phyloP scores from a whole-genome alignment of 257 asterid species.

The Scutellaria barbata region DNA sequence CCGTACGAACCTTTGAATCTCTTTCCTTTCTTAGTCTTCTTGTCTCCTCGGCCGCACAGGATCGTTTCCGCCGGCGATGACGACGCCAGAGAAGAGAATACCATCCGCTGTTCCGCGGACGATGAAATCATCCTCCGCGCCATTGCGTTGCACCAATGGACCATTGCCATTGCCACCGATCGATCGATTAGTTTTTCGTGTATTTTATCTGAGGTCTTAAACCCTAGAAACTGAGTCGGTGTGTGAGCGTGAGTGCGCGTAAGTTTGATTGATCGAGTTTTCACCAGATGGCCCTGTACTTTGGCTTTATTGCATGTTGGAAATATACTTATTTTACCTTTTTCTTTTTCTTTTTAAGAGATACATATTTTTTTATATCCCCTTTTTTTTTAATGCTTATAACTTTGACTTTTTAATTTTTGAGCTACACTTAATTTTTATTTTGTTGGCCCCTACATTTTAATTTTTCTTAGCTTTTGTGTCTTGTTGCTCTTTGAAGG shows the following conservation, averaged over 20 bases:
- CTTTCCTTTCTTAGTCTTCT: conserved; percentile 84
- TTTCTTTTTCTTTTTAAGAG: no score
- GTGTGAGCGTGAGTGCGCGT: no score
- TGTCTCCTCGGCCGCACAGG: conserved; percentile 84
- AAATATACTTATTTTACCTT: no score
- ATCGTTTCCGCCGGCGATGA: conserved; percentile 48
- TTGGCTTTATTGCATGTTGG: neutral
- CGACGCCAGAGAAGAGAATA: conserved; percentile 45
- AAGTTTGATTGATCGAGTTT: neutral
- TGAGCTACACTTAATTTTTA: no score
- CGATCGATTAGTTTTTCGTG: conserved; percentile 20
- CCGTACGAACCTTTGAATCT: conserved; percentile 85
- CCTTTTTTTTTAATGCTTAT: no score
- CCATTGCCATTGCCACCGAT: conserved; percentile 54
- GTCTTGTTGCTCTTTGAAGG: no score
- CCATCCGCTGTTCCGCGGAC: conserved; percentile 45
- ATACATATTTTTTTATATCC: no score
- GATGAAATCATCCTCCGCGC: conserved; percentile 44
- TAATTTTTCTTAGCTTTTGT: no score
- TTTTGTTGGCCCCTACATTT: no score
- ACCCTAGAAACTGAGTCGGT: conserved; percentile 55
- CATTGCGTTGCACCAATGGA: conserved; percentile 52
- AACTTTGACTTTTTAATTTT: no score
- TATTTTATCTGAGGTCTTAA: conserved; percentile 34
- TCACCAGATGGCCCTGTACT: conserved; percentile 12